Evolutionary conservation across 345 rosid species (phyloP).

Genomic region (Eucalyptus cloeziana): DNA sequence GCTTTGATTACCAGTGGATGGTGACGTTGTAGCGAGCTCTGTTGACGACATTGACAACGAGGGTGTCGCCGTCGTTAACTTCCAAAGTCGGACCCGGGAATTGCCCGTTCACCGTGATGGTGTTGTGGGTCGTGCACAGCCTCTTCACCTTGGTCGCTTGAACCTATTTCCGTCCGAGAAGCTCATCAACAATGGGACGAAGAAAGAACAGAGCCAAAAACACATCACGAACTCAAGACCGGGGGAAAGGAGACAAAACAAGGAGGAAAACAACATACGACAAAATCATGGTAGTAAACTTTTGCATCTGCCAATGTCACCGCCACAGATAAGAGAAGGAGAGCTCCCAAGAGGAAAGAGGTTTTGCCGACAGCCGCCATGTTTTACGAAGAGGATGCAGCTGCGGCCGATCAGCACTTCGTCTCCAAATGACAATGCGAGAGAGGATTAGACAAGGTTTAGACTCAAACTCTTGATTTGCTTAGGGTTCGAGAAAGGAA

Average conservation of each 20-base stretch:
- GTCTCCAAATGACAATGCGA: not conserved
- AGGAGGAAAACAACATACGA: slow-evolving; percentile 32
- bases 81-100: slow-evolving; percentile 91
- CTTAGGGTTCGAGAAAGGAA: not conserved
- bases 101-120: slow-evolving; percentile 88
- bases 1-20: slow-evolving; percentile 65
- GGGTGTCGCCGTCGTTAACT: slow-evolving; percentile 57
- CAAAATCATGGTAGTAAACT: slow-evolving; percentile 54
- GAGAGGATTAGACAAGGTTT: not conserved
- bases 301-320: slow-evolving; percentile 21
- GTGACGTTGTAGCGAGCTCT: slow-evolving; percentile 62
- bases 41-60: slow-evolving; percentile 57
- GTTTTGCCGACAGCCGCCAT: not conserved
- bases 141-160: slow-evolving; percentile 88
- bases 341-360: slow-evolving; percentile 10
- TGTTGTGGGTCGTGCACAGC: slow-evolving; percentile 73
- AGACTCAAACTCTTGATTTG: not conserved
- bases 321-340: slow-evolving; percentile 24
- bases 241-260: not conserved
- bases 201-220: not conserved
- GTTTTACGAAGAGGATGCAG: not conserved
- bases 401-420: not conserved
- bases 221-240: not conserved
- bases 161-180: slow-evolving; percentile 15
- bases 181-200: not conserved